Conservation (phyloP, 2,329 filamentous ascomycete species). For the Fusarium sublunatum region DNA sequence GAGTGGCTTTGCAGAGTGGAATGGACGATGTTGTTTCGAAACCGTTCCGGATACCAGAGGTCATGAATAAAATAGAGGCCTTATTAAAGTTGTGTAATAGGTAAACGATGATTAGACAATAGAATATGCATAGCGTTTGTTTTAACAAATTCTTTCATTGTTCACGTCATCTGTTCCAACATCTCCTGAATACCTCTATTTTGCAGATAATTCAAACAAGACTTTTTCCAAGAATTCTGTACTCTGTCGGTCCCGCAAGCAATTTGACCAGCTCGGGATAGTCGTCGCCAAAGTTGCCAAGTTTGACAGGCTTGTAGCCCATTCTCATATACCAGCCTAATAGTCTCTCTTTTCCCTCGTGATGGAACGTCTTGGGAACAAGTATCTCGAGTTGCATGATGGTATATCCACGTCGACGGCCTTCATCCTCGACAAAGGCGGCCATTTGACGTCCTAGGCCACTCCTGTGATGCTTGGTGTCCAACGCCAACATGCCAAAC, state of each 20-base stretch:
- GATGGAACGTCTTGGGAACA: slow-evolving; percentile 42
- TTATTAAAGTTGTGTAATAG: slow-evolving; percentile 15
- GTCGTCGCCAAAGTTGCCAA: slow-evolving; percentile 45
- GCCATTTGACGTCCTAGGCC: slow-evolving; percentile 44
- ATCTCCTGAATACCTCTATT: neutral
- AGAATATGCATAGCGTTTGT: neutral
- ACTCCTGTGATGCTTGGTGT: slow-evolving; percentile 35
- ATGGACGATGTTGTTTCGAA: slow-evolving; percentile 68
- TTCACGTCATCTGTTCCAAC: too few species aligned
- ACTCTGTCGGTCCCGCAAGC: slow-evolving; percentile 45
- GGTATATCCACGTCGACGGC: slow-evolving; percentile 43
- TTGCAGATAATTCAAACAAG: neutral
- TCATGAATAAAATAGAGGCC: slow-evolving; percentile 66
- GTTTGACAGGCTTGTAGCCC: slow-evolving; percentile 44
- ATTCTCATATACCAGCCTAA: slow-evolving; percentile 47
- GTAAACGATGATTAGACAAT: neutral
- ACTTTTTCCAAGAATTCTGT: slow-evolving; percentile 47
- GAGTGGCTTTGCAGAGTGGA: slow-evolving; percentile 51
- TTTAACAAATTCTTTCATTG: neutral
- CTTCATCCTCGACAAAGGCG: slow-evolving; percentile 46
- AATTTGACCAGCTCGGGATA: slow-evolving; percentile 45
- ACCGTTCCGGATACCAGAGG: slow-evolving; percentile 64
- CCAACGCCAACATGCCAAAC: slow-evolving; percentile 48
- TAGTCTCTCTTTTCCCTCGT: slow-evolving; percentile 45
- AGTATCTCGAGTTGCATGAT: slow-evolving; percentile 48